Percentiles rank a stretch among this genome's conserved stretches.
Evolutionary conservation across 257 asterid genomes (phyloP).

Genomic region (Vinca minor): DNA sequence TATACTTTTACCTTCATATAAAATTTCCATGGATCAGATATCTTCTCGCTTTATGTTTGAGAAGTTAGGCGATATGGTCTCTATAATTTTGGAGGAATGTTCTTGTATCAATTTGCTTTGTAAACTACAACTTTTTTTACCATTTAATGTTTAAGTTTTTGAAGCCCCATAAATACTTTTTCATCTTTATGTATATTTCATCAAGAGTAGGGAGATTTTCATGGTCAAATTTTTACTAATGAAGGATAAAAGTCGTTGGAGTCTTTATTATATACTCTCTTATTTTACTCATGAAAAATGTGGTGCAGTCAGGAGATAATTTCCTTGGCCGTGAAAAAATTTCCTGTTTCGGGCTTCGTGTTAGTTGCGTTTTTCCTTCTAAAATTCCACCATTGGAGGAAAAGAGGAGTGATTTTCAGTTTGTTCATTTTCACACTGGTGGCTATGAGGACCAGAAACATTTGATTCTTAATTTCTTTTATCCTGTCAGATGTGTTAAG

Average conservation of each 20-base stretch:
- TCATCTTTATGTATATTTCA: background rate
- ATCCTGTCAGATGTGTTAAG: background rate
- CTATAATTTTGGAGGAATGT: background rate
- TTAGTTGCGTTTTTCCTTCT: background rate
- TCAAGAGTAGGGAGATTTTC: background rate
- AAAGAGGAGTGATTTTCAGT: background rate
- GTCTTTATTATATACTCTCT: too few species aligned
- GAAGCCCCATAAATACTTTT: background rate
- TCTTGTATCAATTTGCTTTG: too few species aligned
- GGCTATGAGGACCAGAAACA: background rate
- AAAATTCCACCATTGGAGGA: background rate
- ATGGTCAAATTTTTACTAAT: background rate
- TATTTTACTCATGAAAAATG: too few species aligned
- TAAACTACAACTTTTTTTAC: background rate
- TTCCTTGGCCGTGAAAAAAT: background rate
- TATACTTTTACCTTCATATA: background rate
- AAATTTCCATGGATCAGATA: background rate
- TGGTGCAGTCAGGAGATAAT: background rate
- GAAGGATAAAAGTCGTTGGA: background rate
- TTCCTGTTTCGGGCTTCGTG: background rate
- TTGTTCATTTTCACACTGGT: background rate
- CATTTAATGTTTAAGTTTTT: too few species aligned
- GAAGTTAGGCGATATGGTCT: background rate
- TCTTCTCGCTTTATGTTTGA: background rate
- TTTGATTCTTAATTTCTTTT: background rate